Conservation (phyloP, 2,329 filamentous ascomycete species). For the Pseudogymnoascus sp. region DNA sequence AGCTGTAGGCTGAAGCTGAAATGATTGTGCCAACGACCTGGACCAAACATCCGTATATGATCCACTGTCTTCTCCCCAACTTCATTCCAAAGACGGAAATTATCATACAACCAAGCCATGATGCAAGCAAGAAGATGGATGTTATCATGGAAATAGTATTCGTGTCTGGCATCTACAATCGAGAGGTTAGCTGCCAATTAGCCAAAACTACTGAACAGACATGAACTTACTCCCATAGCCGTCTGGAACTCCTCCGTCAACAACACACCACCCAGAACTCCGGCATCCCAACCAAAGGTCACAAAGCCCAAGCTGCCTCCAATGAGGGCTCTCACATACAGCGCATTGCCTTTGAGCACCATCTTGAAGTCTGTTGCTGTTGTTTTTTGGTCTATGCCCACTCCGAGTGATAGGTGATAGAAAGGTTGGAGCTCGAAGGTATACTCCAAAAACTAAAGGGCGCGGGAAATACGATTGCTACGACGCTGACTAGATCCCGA, state of each 20-base stretch:
- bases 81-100: conserved; percentile 3
- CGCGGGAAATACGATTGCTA: not conserved
- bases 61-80: not conserved
- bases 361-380: conserved; percentile 1
- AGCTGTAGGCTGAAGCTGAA: conserved; percentile 22
- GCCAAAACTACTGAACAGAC: not conserved
- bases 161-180: conserved; percentile 20
- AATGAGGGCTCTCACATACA: not conserved
- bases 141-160: conserved; percentile 27
- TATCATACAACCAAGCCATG: conserved; percentile 21
- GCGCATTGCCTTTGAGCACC: conserved; percentile 2
- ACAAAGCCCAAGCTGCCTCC: conserved; percentile 25
- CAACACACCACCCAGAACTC: conserved; percentile 30
- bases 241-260: conserved; percentile 26
- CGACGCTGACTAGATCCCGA: not conserved
- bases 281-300: conserved; percentile 31
- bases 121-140: conserved; percentile 27
- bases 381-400: not conserved
- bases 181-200: not conserved
- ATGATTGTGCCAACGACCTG: conserved; percentile 29
- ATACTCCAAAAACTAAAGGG: not conserved
- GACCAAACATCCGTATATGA: conserved; percentile 17
- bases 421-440: not conserved
- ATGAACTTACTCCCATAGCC: conserved; percentile 26
- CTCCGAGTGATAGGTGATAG: not conserved